A percentile compares a stretch with the other conserved stretches of the same genome.
Conservation (phyloP, 257 asterid genomes). For the Primulina huaijiensis region DNA sequence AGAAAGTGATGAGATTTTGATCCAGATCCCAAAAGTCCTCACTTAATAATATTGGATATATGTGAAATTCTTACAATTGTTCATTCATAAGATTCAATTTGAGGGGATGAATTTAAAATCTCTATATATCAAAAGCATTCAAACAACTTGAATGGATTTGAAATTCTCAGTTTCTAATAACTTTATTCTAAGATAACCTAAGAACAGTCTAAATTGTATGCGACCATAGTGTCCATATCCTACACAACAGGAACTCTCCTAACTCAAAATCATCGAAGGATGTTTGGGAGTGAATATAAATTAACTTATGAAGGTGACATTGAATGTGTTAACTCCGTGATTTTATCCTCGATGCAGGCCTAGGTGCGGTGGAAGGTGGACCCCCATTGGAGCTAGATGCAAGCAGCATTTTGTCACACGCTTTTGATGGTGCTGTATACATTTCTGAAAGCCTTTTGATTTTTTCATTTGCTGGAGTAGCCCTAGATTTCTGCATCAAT, state of each 20-base stretch:
- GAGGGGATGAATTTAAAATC: too few species aligned
- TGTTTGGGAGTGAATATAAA: background rate
- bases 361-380: conserved; percentile 63
- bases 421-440: conserved; percentile 50
- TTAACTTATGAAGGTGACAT: background rate
- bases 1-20: background rate
- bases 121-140: background rate
- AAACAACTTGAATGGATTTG: background rate
- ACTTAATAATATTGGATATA: background rate
- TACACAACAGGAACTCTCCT: background rate
- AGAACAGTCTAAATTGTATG: background rate
- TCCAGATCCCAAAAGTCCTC: background rate
- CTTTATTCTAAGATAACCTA: background rate
- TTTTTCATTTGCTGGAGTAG: conserved; percentile 81
- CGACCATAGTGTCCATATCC: background rate
- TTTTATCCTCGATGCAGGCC: conserved; percentile 49
- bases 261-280: background rate
- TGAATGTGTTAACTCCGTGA: background rate
- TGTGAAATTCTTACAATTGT: background rate
- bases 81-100: too few species aligned
- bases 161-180: background rate
- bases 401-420: conserved; percentile 50
- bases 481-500: conserved; percentile 73
- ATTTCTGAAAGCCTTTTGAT: conserved; percentile 75
- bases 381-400: conserved; percentile 57